phyloP scores from a whole-genome alignment of 345 rosid genomes.

The Eucalyptus leucophloia region DNA sequence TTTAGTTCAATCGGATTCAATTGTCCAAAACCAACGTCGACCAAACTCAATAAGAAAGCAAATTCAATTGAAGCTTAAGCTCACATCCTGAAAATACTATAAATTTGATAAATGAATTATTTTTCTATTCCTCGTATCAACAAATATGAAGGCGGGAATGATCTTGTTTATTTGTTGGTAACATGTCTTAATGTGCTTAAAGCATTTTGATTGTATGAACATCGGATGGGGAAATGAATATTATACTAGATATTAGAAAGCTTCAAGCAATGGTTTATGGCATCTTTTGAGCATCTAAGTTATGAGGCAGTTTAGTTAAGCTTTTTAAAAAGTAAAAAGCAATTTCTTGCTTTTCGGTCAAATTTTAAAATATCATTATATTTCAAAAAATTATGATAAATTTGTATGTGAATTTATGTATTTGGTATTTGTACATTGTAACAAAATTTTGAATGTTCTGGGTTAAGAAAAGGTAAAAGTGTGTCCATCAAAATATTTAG shows the following conservation, averaged over 20 bases:
- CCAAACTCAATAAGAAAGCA: not conserved
- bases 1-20: not conserved
- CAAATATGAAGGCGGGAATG: not conserved
- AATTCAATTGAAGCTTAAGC: not conserved
- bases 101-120: not conserved
- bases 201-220: not conserved
- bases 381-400: too few species aligned
- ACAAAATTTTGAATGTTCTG: not conserved
- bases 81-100: not conserved
- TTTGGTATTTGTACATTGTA: not conserved
- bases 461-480: not conserved
- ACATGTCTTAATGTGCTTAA: not conserved
- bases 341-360: not conserved
- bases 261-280: not conserved
- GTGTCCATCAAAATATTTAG: too few species aligned
- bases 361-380: too few species aligned
- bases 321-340: not conserved
- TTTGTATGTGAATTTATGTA: too few species aligned
- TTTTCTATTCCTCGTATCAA: not conserved
- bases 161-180: not conserved
- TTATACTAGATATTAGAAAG: not conserved
- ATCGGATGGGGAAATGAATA: not conserved
- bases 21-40: not conserved
- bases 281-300: not conserved
- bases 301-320: not conserved